A percentile compares a stretch with the other conserved stretches of the same genome.
Conservation (phyloP, 148 eudicot genomes). For the Chenopodium album region DNA sequence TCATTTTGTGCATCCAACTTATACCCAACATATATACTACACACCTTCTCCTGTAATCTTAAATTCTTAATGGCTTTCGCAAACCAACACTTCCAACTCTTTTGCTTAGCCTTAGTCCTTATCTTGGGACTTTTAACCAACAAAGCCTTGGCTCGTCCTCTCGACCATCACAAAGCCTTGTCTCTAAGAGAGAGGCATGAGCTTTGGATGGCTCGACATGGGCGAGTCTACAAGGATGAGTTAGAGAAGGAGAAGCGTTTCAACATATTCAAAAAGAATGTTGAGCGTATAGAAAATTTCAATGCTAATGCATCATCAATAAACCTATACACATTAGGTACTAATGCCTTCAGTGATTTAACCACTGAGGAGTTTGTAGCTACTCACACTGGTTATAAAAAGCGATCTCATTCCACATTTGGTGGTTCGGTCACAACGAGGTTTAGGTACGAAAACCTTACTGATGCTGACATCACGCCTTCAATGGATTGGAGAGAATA, state of each 20-base stretch:
- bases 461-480: neutral
- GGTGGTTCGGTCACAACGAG: neutral
- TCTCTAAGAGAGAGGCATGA: conserved; percentile 26
- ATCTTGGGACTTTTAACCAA: neutral
- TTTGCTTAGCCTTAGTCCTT: conserved; percentile 23
- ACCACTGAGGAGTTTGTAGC: conserved; percentile 48
- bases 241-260: conserved; percentile 37
- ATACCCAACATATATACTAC: neutral
- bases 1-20: neutral
- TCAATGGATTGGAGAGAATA: conserved; percentile 14
- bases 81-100: neutral
- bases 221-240: conserved; percentile 37
- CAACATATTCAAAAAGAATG: conserved; percentile 39
- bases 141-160: conserved; percentile 21
- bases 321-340: conserved; percentile 24
- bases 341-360: conserved; percentile 44
- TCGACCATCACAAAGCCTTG: conserved; percentile 14
- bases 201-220: conserved; percentile 45
- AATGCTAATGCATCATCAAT: conserved; percentile 8
- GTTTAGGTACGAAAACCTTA: conserved; percentile 26
- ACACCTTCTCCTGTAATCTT: neutral
- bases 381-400: conserved; percentile 27
- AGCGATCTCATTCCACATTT: too few species aligned
- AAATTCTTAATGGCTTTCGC: conserved; percentile 15
- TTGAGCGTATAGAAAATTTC: conserved; percentile 34